These are phyloP conservation scores for Pseudevernia furfuracea DNA, from an alignment of 495 filamentous ascomycete species.

Conservation along the genomic window DNA sequence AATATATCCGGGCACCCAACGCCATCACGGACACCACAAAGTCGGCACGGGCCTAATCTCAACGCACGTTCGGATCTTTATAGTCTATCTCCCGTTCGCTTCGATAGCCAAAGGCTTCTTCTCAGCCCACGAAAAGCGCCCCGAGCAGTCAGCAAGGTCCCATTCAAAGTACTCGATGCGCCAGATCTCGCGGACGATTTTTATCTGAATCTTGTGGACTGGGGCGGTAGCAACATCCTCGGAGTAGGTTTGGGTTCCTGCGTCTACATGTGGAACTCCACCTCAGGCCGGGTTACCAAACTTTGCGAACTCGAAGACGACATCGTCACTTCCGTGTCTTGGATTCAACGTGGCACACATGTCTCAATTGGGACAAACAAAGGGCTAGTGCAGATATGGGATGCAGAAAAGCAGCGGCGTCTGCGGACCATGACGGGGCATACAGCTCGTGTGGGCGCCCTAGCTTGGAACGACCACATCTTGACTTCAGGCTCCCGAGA, in stretches of 20 bases:
- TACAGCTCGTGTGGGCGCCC: slow-evolving; percentile 77
- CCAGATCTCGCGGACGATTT: slow-evolving; percentile 96
- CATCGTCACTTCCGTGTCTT: slow-evolving; percentile 89
- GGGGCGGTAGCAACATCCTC: slow-evolving; percentile 90
- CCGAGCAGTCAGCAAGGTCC: slow-evolving; percentile 85
- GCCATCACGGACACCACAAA: slow-evolving; percentile 82
- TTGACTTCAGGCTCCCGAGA: slow-evolving; percentile 92
- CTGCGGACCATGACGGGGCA: slow-evolving; percentile 95
- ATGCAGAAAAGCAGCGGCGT: slow-evolving; percentile 75
- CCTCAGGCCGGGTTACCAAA: slow-evolving; percentile 77
- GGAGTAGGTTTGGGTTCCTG: slow-evolving; percentile 86
- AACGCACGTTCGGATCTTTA: slow-evolving; percentile 87
- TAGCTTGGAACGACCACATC: slow-evolving; percentile 98
- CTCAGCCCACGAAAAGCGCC: slow-evolving; percentile 81
- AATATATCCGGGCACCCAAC: slow-evolving; percentile 67
- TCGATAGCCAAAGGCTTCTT: slow-evolving; percentile 83
- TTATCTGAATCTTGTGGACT: slow-evolving; percentile 94
- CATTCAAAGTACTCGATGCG: slow-evolving; percentile 95
- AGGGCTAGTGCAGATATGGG: slow-evolving; percentile 95
- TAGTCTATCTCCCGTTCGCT: slow-evolving; percentile 83
- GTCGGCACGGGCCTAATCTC: slow-evolving; percentile 72
- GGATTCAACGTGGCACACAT: slow-evolving; percentile 94
- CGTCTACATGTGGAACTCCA: slow-evolving; percentile 99
- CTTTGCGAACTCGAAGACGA: slow-evolving; percentile 90
- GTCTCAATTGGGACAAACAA: slow-evolving; percentile 89